phyloP scores from a whole-genome alignment of 2,329 filamentous ascomycete genomes.

The Sordariomycetes sp. region DNA sequence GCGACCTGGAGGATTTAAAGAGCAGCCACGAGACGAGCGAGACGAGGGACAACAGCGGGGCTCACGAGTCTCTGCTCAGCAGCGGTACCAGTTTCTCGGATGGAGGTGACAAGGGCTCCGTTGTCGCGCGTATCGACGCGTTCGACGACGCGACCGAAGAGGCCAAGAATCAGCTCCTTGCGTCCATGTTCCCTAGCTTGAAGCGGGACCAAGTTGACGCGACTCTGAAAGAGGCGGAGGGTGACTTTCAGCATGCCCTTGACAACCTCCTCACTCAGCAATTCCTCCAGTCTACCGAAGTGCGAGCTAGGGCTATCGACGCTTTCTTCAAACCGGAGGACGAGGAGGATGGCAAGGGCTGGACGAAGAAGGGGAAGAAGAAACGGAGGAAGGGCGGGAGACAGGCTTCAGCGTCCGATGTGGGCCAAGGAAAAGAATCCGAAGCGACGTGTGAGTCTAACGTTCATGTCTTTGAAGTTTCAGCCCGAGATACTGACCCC shows the following conservation, averaged over 20 bases:
- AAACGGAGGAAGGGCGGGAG: slow-evolving; percentile 11
- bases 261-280: slow-evolving; percentile 73
- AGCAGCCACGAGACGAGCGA: slow-evolving; percentile 2
- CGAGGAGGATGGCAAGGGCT: slow-evolving; percentile 14
- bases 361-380: slow-evolving; percentile 24
- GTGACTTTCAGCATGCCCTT: slow-evolving; percentile 59
- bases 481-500: background rate
- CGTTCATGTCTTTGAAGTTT: background rate
- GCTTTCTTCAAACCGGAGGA: slow-evolving; percentile 57
- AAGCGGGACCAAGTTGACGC: slow-evolving; percentile 55
- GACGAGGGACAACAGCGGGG: background rate
- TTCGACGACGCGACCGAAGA: slow-evolving; percentile 36
- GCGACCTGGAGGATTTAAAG: slow-evolving; percentile 2
- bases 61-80: background rate
- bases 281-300: slow-evolving; percentile 57
- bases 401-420: background rate
- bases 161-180: slow-evolving; percentile 53
- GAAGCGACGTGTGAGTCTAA: background rate
- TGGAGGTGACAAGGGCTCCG: slow-evolving; percentile 12
- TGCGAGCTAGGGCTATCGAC: slow-evolving; percentile 65
- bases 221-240: slow-evolving; percentile 55
- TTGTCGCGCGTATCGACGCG: slow-evolving; percentile 11
- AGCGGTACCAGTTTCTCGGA: slow-evolving; percentile 10
- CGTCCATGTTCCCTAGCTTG: slow-evolving; percentile 61
- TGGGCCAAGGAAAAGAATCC: background rate